These are phyloP conservation scores for Gnaphalium uliginosum DNA, from an alignment of 129 eudicot species.

Conservation along the genomic window DNA sequence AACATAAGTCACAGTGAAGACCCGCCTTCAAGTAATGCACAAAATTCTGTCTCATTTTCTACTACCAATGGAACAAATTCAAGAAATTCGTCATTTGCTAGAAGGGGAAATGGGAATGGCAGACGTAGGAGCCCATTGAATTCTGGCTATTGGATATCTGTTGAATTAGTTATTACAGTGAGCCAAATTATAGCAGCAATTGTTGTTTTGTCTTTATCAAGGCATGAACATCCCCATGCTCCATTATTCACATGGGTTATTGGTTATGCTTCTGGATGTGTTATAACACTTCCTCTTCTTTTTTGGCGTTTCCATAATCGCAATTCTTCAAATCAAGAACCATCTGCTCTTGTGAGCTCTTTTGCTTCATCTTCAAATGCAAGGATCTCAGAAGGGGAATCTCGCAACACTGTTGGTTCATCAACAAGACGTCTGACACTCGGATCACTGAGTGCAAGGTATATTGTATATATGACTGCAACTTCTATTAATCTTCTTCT, in stretches of 20 bases:
- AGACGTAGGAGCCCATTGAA: slow-evolving; percentile 88
- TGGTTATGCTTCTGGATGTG: slow-evolving; percentile 95
- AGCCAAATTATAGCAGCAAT: slow-evolving; percentile 88
- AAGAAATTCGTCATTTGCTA: slow-evolving; percentile 66
- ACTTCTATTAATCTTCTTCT: not conserved
- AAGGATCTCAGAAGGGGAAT: slow-evolving; percentile 55
- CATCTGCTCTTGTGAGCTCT: slow-evolving; percentile 43
- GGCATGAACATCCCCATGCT: slow-evolving; percentile 78
- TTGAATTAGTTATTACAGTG: slow-evolving; percentile 76
- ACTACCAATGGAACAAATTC: slow-evolving; percentile 48
- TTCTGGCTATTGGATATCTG: slow-evolving; percentile 92
- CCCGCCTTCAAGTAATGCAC: slow-evolving; percentile 49
- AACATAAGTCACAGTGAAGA: slow-evolving; percentile 46
- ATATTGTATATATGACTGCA: not conserved
- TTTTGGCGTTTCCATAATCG: slow-evolving; percentile 87
- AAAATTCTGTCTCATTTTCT: slow-evolving; percentile 51
- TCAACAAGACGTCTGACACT: slow-evolving; percentile 47
- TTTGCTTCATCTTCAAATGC: slow-evolving; percentile 46
- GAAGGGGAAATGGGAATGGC: slow-evolving; percentile 59
- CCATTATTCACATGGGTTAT: slow-evolving; percentile 83
- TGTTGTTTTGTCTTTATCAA: slow-evolving; percentile 74
- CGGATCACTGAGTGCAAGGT: slow-evolving; percentile 61
- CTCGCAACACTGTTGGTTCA: slow-evolving; percentile 37
- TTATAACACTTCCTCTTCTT: slow-evolving; percentile 88
- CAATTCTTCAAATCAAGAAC: slow-evolving; percentile 69